phyloP scores from a whole-genome alignment of 164 flowering plant species.

The Sedum album region DNA sequence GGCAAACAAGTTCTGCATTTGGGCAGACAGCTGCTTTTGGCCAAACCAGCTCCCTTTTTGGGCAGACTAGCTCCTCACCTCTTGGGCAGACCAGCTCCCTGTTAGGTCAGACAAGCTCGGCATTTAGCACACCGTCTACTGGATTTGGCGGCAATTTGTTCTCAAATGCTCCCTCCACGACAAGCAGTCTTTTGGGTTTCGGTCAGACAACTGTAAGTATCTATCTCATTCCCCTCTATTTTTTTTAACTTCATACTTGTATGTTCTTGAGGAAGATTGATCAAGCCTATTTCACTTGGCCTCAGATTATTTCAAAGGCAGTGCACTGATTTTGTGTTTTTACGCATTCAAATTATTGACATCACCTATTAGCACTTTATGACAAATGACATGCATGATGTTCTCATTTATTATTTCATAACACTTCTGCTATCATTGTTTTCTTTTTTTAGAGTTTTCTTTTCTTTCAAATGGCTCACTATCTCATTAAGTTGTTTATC shows the following conservation, averaged over 20 bases:
- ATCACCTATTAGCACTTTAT: no score
- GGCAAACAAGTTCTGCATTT: constrained; percentile 30
- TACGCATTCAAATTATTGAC: no score
- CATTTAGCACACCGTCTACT: constrained; percentile 51
- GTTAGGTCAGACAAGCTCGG: constrained; percentile 23
- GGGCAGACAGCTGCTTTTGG: not conserved
- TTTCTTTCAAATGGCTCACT: constrained; percentile 1
- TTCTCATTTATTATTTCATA: not conserved
- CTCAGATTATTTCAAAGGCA: constrained; percentile 3
- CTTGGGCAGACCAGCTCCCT: constrained; percentile 22
- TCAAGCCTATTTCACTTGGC: no score
- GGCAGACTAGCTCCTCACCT: not conserved
- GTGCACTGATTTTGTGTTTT: not conserved
- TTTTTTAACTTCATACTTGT: not conserved
- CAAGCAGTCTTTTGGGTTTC: constrained; percentile 33
- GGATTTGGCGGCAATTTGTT: constrained; percentile 55
- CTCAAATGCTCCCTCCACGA: constrained; percentile 45
- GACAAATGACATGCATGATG: no score
- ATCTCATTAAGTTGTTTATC: not conserved
- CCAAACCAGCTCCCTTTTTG: no score
- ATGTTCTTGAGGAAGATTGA: not conserved
- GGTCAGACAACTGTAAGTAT: constrained; percentile 66
- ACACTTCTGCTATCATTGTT: no score
- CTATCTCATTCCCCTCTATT: not conserved
- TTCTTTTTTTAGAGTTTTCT: not conserved